phyloP scores from a whole-genome alignment of 495 filamentous ascomycete genomes.

The Penicillium salamii region DNA sequence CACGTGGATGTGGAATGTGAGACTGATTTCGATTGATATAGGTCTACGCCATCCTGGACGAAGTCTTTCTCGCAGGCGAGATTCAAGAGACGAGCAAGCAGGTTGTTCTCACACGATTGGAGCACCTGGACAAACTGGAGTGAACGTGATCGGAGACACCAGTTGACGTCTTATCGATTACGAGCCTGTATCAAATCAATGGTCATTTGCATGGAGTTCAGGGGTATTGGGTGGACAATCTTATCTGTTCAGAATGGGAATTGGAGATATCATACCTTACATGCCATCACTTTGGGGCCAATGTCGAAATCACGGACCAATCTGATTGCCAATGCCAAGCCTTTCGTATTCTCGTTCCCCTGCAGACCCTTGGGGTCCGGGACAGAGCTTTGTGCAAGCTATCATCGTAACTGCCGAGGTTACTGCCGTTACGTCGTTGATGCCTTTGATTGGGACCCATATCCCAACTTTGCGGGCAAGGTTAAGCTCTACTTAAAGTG shows the following conservation, averaged over 20 bases:
- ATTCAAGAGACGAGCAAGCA: conserved; percentile 98
- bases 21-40: conserved; percentile 33
- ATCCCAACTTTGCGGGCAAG: neutral
- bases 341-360: conserved; percentile 15
- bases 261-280: conserved; percentile 5
- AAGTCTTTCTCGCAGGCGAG: conserved; percentile 95
- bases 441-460: conserved; percentile 4
- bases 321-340: conserved; percentile 17
- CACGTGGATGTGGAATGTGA: neutral
- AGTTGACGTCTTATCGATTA: conserved; percentile 9
- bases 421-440: conserved; percentile 5
- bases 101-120: conserved; percentile 89
- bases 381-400: neutral
- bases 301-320: conserved; percentile 24
- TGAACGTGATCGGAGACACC: conserved; percentile 29
- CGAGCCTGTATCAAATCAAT: neutral
- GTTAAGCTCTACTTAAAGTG: conserved; percentile 25
- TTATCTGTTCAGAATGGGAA: conserved; percentile 4
- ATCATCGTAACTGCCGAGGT: conserved; percentile 11
- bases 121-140: conserved; percentile 96
- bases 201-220: conserved; percentile 25
- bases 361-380: neutral
- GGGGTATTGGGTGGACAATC: conserved; percentile 9
- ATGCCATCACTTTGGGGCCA: conserved; percentile 19
- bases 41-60: conserved; percentile 98